Percentiles rank a stretch among this genome's conserved stretches.
These are phyloP conservation scores for Stereocaulon alpinum DNA, from an alignment of 495 filamentous ascomycete species.

Conservation along the genomic window DNA sequence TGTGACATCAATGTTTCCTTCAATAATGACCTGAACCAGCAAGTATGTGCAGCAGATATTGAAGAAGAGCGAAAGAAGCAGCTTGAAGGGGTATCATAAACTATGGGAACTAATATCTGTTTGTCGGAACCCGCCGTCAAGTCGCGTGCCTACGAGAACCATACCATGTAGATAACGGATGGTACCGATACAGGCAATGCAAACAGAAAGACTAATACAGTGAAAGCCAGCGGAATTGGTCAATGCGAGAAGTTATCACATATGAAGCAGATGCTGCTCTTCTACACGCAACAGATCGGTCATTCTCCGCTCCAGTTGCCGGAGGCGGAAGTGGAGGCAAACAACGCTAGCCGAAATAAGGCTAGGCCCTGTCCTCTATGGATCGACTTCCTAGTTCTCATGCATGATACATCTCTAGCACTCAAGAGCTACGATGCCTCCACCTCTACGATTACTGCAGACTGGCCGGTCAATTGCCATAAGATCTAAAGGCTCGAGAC, in stretches of 20 bases:
- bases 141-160: not conserved
- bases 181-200: not conserved
- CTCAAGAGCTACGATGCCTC: conserved; percentile 7
- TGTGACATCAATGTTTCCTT: not conserved
- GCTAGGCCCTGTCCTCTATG: not conserved
- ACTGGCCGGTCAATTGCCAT: not conserved
- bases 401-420: not conserved
- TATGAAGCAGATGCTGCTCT: no score
- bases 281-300: no score
- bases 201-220: not conserved
- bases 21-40: not conserved
- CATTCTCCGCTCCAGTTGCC: no score
- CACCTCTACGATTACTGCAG: conserved; percentile 3
- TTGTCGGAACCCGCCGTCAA: conserved; percentile 6
- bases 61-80: not conserved
- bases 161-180: not conserved
- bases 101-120: not conserved
- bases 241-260: not conserved
- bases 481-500: not conserved
- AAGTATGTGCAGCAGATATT: not conserved
- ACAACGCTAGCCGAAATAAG: not conserved
- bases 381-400: not conserved
- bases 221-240: no score
- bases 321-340: not conserved
- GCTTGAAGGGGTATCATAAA: not conserved